These are phyloP conservation scores for Daedalea quercina DNA, from an alignment of 768 basidiomycete species.

Conservation along the genomic window DNA sequence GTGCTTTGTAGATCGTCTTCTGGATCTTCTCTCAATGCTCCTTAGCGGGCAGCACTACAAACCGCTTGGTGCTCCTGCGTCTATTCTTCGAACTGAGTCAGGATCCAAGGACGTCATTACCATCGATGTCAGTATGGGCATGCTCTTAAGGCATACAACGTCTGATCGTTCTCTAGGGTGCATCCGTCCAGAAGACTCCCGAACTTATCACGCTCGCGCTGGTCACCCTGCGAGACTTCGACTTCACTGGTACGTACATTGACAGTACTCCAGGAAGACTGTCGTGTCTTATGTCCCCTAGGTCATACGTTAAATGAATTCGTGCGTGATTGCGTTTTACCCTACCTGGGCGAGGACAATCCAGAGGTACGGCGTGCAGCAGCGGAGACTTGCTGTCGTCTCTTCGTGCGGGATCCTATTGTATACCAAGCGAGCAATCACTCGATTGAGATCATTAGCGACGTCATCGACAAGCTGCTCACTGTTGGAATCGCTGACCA, in stretches of 20 bases:
- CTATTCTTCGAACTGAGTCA: constrained; percentile 49
- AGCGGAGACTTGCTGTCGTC: constrained; percentile 83
- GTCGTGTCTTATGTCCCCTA: constrained; percentile 18
- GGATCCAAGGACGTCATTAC: constrained; percentile 43
- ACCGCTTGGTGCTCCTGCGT: constrained; percentile 77
- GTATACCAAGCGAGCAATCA: constrained; percentile 94
- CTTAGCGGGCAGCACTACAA: constrained; percentile 82
- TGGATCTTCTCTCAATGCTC: constrained; percentile 78
- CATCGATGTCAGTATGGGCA: constrained; percentile 32
- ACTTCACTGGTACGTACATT: constrained; percentile 72
- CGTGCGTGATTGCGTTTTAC: constrained; percentile 84
- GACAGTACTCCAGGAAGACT: no score
- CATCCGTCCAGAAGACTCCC: constrained; percentile 45
- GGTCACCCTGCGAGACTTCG: constrained; percentile 82
- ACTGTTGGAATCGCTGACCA: constrained; percentile 96
- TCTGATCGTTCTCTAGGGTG: not conserved
- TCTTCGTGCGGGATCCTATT: constrained; percentile 93
- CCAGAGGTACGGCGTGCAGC: constrained; percentile 84
- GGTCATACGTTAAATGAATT: constrained; percentile 96
- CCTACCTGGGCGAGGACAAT: constrained; percentile 91
- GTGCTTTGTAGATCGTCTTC: constrained; percentile 61
- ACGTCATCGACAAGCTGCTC: constrained; percentile 93
- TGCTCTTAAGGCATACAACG: not conserved
- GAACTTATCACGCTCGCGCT: constrained; percentile 79
- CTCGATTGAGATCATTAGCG: constrained; percentile 94